Evolutionary conservation across 495 filamentous ascomycete species (phyloP), one percentile per base, ranked within the genome.

Genomic region (Astrothelium macrocarpum): DNA sequence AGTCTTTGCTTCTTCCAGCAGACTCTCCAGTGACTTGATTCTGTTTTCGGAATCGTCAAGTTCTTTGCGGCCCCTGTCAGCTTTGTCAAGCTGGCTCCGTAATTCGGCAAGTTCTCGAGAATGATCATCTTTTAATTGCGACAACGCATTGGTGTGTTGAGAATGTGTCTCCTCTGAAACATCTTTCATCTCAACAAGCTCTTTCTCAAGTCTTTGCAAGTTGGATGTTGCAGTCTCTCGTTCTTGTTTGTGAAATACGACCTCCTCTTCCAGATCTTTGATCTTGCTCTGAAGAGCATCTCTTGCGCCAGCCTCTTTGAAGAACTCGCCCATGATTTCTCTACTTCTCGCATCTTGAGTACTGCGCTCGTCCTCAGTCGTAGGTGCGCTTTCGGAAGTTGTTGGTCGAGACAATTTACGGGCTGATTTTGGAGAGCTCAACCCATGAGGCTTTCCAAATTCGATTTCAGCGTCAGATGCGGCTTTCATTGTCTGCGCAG

Each of bases 91-190:
- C 25, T 56, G 49, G 16, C 49, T 56, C 7, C 49, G 49, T 25
- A 56, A 16, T 20, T 29, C 49, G 49, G 49, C 49, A 56, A 56
- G 49, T 56, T 56, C 49, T 11, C 49, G 49, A 12, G 49, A 56
- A 29, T 56, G 49, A 9, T 56, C 49, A 29, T 56, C 49, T 16
- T 29, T 56, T 11, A 56, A 10, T 29, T 56, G 49, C 29, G 49
- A 26, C 49, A 56, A 29, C 0, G 49, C 9, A 20, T 26, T 29
- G 9, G 49, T 16, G 16, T 56, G 49, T 56, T 56, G 49, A 16
- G 49, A n/a, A 26, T 29, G 49, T 29, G 49, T 56, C 23, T 28
- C 29, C 25, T 56, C 49, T 2, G 49, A 56, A 10, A 5, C 16
- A 5, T 56, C 49, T 29, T 56, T 56, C 49, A 56, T 28, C 25